Conservation (phyloP, 768 basidiomycete species). For the Daedalea quercina region DNA sequence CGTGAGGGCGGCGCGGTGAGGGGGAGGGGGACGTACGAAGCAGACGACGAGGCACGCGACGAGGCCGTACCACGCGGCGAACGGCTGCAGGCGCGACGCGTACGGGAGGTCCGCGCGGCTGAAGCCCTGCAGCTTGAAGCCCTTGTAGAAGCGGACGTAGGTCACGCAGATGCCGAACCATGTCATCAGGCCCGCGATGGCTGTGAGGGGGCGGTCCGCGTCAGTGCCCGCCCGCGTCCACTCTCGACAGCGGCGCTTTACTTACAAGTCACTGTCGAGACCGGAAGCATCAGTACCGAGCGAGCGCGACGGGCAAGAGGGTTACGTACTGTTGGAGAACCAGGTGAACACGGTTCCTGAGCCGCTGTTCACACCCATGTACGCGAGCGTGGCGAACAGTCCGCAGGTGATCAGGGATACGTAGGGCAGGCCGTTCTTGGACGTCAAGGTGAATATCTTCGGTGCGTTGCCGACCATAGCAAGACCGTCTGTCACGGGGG, state of each 20-base stretch:
- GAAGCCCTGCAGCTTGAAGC: conserved; percentile 74
- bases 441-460: conserved; percentile 63
- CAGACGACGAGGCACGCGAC: conserved; percentile 40
- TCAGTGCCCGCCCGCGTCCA: background rate
- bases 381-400: conserved; percentile 64
- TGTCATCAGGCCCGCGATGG: conserved; percentile 41
- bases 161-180: conserved; percentile 44
- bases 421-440: conserved; percentile 70
- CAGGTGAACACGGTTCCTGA: conserved; percentile 74
- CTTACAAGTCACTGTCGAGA: conserved; percentile 9
- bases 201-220: conserved; percentile 1
- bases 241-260: too few relatives aligned
- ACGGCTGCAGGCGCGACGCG: conserved; percentile 60
- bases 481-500: conserved; percentile 60
- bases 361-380: conserved; percentile 65
- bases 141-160: conserved; percentile 73
- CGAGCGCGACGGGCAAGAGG: background rate
- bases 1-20: too few relatives aligned
- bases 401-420: conserved; percentile 65
- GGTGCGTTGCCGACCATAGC: conserved; percentile 80
- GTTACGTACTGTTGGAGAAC: conserved; percentile 59
- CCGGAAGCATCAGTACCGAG: background rate
- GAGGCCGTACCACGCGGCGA: conserved; percentile 51
- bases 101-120: conserved; percentile 70
- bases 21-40: conserved; percentile 48